Conservation (phyloP, 805 yeast species). For the Groenewaldozyma salmanticensis region DNA sequence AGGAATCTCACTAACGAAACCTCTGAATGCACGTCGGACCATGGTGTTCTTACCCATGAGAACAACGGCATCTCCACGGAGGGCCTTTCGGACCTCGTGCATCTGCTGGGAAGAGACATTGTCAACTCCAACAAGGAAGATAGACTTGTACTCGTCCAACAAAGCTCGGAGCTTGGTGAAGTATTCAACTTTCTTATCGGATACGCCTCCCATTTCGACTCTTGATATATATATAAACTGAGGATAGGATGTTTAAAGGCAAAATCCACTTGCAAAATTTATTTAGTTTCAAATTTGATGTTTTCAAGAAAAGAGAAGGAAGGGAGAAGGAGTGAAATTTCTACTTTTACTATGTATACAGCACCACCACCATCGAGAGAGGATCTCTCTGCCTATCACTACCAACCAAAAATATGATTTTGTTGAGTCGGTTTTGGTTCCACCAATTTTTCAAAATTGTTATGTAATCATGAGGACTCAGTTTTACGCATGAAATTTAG, state of each 20-base stretch:
- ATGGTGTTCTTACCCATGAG: constrained; percentile 99
- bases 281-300: neutral
- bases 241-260: constrained; percentile 32
- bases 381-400: too few relatives aligned
- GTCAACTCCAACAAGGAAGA: constrained; percentile 99
- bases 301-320: too few relatives aligned
- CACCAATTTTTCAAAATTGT: too few relatives aligned
- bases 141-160: constrained; percentile 93
- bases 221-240: constrained; percentile 19
- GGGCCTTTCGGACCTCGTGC: constrained; percentile 98
- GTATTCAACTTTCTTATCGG: constrained; percentile 95
- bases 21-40: constrained; percentile 99
- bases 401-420: too few relatives aligned
- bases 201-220: constrained; percentile 99
- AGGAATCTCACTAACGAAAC: constrained; percentile 86
- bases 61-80: constrained; percentile 91
- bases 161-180: constrained; percentile 90
- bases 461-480: too few relatives aligned
- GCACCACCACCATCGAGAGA: too few relatives aligned
- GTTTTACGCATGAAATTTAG: too few relatives aligned
- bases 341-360: too few relatives aligned
- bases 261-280: constrained; percentile 1
- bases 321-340: too few relatives aligned
- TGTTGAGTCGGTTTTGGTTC: too few relatives aligned
- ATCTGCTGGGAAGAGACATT: constrained; percentile 99